Evolutionary conservation across 176 grass and related monocot species (phyloP).

Genomic region (Carex kokanica): DNA sequence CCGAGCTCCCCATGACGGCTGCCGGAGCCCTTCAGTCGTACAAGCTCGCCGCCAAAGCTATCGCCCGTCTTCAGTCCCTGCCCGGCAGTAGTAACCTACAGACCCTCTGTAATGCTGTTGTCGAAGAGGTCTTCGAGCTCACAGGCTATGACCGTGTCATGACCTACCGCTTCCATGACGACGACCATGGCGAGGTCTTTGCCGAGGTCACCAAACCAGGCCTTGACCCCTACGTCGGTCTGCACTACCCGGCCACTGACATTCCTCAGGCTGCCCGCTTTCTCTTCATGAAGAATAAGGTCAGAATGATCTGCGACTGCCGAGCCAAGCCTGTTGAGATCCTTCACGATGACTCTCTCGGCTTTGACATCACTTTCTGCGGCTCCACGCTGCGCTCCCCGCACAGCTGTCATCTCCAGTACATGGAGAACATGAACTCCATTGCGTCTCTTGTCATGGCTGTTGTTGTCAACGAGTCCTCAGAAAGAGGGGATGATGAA

Average conservation of each 20-base stretch:
- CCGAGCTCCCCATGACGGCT: constrained; percentile 73
- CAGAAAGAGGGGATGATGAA: background rate
- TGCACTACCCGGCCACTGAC: constrained; percentile 93
- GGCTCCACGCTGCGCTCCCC: constrained; percentile 78
- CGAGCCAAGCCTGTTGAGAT: constrained; percentile 60
- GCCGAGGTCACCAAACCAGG: constrained; percentile 80
- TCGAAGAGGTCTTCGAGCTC: constrained; percentile 84
- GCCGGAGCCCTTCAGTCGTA: constrained; percentile 93
- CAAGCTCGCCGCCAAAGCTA: constrained; percentile 93
- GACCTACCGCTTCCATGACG: constrained; percentile 96
- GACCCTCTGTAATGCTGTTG: constrained; percentile 61
- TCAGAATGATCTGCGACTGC: constrained; percentile 89
- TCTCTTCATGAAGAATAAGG: constrained; percentile 97
- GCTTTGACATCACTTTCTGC: constrained; percentile 71
- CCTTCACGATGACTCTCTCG: constrained; percentile 55
- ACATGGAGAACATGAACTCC: constrained; percentile 98
- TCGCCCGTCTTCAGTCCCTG: constrained; percentile 74
- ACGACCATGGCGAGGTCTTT: constrained; percentile 81
- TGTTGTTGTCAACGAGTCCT: constrained; percentile 63
- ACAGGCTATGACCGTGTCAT: constrained; percentile 96
- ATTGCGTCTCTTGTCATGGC: constrained; percentile 94
- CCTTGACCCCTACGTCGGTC: constrained; percentile 77
- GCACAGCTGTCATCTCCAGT: constrained; percentile 88
- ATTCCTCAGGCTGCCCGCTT: constrained; percentile 89
- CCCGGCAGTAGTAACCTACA: constrained; percentile 73